phyloP scores from a whole-genome alignment of 1,284 basidiomycete genomes.

The Ustilago curta region DNA sequence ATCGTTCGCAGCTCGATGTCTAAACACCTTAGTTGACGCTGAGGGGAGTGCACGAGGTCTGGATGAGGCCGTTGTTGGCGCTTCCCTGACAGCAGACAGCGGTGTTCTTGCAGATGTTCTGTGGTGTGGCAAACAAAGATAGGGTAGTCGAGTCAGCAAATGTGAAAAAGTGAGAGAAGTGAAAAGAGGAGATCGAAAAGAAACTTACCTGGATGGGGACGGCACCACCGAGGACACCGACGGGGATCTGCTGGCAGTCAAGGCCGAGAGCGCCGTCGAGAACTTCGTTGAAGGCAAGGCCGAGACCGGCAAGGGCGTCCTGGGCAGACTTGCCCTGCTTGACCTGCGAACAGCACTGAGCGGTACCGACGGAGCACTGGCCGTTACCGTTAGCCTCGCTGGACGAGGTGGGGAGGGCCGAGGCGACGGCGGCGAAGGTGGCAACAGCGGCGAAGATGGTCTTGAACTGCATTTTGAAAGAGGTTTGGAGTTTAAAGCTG shows the following conservation, averaged over 20 bases:
- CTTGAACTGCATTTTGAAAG: slow-evolving; percentile 61
- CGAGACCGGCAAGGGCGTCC: slow-evolving; percentile 51
- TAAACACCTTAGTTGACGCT: slow-evolving; percentile 45
- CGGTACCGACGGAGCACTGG: slow-evolving; percentile 46
- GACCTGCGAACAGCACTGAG: slow-evolving; percentile 53
- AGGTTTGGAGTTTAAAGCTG: slow-evolving; percentile 28
- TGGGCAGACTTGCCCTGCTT: slow-evolving; percentile 47
- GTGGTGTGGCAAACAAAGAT: too few relatives aligned
- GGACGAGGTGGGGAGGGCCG: slow-evolving; percentile 31
- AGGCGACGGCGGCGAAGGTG: slow-evolving; percentile 50
- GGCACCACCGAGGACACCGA: slow-evolving; percentile 27
- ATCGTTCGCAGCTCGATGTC: background rate
- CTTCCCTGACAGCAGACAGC: slow-evolving; percentile 48
- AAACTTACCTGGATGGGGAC: slow-evolving; percentile 20
- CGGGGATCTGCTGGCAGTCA: slow-evolving; percentile 51
- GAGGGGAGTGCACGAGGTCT: slow-evolving; percentile 56
- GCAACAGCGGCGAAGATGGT: slow-evolving; percentile 52
- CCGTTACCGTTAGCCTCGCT: slow-evolving; percentile 47
- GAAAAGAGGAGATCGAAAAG: too few relatives aligned
- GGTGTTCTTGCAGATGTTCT: slow-evolving; percentile 52
- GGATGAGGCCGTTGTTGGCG: slow-evolving; percentile 55
- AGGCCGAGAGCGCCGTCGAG: slow-evolving; percentile 52
- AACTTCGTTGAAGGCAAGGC: slow-evolving; percentile 51
- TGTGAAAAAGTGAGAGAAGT: too few relatives aligned
- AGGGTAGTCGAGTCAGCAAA: too few relatives aligned